phyloP scores from a whole-genome alignment of 257 asterid species.

The Solanum etuberosum region DNA sequence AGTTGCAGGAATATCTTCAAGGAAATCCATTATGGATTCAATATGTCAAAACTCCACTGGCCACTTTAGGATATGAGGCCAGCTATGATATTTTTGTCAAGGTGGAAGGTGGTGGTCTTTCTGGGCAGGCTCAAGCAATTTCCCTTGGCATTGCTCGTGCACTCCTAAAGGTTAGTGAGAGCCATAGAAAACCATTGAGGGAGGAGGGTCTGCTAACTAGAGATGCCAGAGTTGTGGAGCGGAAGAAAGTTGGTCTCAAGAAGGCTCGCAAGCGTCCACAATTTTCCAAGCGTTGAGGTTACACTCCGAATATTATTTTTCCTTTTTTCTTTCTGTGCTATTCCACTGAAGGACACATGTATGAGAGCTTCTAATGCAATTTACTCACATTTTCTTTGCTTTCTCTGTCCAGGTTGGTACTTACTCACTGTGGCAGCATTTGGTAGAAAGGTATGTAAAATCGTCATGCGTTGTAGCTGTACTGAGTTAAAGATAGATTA shows the following conservation, averaged over 20 bases:
- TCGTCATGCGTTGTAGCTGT: neutral
- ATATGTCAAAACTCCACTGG: conserved; percentile 75
- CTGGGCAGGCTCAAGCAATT: conserved; percentile 95
- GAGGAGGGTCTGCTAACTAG: conserved; percentile 89
- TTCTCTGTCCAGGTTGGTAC: neutral
- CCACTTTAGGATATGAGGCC: conserved; percentile 71
- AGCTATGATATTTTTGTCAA: conserved; percentile 87
- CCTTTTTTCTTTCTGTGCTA: neutral
- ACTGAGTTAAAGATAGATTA: neutral
- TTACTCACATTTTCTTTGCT: neutral
- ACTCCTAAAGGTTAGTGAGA: conserved; percentile 73
- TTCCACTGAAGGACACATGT: neutral
- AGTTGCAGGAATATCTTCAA: conserved; percentile 84
- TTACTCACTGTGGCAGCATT: neutral
- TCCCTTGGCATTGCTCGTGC: conserved; percentile 96
- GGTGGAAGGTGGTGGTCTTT: conserved; percentile 93
- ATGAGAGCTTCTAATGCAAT: neutral
- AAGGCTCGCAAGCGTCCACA: conserved; percentile 98
- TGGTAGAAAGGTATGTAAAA: neutral
- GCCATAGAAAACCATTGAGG: conserved; percentile 69
- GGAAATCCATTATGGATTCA: conserved; percentile 95
- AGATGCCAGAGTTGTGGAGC: conserved; percentile 86
- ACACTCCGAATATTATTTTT: neutral
- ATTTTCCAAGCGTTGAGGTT: conserved; percentile 87
- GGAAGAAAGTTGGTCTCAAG: conserved; percentile 86